These are phyloP conservation scores for Plasmodium billcollinsi DNA, from an alignment of 169 alveolate species.

Conservation along the genomic window DNA sequence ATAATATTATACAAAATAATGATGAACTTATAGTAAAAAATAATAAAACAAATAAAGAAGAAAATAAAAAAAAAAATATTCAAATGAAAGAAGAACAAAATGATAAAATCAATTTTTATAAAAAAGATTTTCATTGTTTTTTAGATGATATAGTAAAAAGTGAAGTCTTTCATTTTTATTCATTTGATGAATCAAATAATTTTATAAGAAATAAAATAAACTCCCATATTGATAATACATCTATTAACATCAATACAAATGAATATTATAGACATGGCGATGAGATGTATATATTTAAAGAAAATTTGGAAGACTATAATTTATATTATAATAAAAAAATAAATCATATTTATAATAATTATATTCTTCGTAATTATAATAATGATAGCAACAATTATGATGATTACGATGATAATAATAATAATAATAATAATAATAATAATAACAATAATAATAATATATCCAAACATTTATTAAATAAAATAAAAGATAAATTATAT, in stretches of 20 bases:
- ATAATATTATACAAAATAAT: neutral
- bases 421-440: neutral
- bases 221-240: neutral
- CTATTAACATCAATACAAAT: neutral
- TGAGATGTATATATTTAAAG: neutral
- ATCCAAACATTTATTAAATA: neutral
- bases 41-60: neutral
- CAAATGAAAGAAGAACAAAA: neutral
- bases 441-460: too few species aligned
- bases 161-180: neutral
- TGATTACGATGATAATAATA: neutral
- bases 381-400: neutral
- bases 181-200: constrained; percentile 1
- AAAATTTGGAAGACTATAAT: neutral
- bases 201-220: neutral
- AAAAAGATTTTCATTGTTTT: constrained; percentile 15
- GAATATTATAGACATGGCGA: neutral
- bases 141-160: constrained; percentile 13
- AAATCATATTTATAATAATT: neutral
- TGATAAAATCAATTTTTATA: constrained; percentile 25
- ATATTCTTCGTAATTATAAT: neutral
- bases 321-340: neutral
- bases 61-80: neutral
- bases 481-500: neutral
- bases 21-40: too few species aligned